Percentiles rank a stretch among this genome's conserved stretches.
Evolutionary conservation across 2,329 filamentous ascomycete species (phyloP).

Genomic region (Alternaria sp.): DNA sequence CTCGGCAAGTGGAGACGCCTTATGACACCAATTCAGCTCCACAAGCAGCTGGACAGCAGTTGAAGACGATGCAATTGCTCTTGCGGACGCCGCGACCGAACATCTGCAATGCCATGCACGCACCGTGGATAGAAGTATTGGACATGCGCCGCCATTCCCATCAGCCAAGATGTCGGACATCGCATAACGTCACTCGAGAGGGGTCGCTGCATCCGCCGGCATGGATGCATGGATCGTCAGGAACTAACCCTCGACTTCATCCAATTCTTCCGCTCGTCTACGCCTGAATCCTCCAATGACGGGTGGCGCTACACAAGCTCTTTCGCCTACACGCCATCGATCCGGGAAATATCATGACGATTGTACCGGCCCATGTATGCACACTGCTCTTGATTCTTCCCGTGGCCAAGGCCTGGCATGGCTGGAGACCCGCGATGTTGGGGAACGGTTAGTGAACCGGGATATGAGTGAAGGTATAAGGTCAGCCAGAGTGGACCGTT

Average conservation of each 20-base stretch:
- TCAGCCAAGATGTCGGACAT: background rate
- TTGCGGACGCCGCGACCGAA: background rate
- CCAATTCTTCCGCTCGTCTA: constrained; percentile 28
- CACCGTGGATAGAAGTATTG: background rate
- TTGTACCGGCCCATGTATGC: constrained; percentile 6
- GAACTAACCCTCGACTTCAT: constrained; percentile 11
- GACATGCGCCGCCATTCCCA: background rate
- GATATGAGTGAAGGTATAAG: constrained; percentile 8
- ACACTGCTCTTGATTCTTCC: constrained; percentile 10
- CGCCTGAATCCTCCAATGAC: constrained; percentile 33
- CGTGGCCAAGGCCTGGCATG: constrained; percentile 13
- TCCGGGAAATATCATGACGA: constrained; percentile 15
- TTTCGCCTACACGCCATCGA: background rate
- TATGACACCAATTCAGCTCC: background rate
- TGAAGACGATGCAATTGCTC: background rate
- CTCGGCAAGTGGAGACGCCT: constrained; percentile 10
- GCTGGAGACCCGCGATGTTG: constrained; percentile 3
- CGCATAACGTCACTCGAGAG: constrained; percentile 12
- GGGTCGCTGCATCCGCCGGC: constrained; percentile 13
- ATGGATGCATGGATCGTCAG: constrained; percentile 26
- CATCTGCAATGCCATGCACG: background rate
- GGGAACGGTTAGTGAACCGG: background rate
- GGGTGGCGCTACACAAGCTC: constrained; percentile 4
- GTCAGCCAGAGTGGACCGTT: background rate
- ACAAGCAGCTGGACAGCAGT: background rate